Evolutionary conservation across 2,329 filamentous ascomycete species (phyloP).

Genomic region (Apiospora rasikravindrae): DNA sequence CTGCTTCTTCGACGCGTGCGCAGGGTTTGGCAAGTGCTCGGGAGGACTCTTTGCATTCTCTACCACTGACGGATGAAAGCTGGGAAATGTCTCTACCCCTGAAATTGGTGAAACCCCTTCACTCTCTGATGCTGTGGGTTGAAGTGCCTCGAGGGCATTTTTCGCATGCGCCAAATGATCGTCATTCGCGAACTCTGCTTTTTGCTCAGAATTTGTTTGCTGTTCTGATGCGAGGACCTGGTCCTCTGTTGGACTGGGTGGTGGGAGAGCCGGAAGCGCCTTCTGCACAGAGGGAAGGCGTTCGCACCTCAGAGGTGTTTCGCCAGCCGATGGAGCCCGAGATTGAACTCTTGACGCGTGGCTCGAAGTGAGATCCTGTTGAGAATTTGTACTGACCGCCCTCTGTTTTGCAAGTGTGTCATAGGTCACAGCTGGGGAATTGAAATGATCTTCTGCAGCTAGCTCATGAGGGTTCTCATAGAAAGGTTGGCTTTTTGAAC

Average conservation of each 20-base stretch:
- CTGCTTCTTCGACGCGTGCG: neutral
- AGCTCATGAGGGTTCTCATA: neutral
- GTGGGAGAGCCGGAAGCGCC: neutral
- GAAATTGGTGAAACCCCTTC: constrained; percentile 6
- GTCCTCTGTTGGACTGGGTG: neutral
- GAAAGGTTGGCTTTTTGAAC: neutral
- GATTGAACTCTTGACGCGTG: neutral
- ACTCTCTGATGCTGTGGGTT: neutral
- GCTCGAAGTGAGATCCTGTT: neutral
- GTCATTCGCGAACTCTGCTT: neutral
- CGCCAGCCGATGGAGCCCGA: neutral
- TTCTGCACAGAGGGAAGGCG: neutral
- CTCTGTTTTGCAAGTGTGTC: neutral
- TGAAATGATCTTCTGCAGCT: neutral
- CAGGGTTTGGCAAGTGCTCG: neutral
- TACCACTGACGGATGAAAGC: constrained; percentile 20
- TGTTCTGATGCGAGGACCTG: neutral
- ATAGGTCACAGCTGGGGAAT: neutral
- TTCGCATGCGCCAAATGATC: neutral
- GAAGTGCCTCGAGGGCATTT: neutral
- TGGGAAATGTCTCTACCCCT: constrained; percentile 15
- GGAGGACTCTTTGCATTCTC: constrained; percentile 5
- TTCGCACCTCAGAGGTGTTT: constrained; percentile 1
- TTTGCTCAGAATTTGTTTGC: neutral
- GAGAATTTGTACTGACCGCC: neutral